Base-by-base conservation (phyloP, 2,329 filamentous ascomycete species). In the Fusarium vanettenii region DNA sequence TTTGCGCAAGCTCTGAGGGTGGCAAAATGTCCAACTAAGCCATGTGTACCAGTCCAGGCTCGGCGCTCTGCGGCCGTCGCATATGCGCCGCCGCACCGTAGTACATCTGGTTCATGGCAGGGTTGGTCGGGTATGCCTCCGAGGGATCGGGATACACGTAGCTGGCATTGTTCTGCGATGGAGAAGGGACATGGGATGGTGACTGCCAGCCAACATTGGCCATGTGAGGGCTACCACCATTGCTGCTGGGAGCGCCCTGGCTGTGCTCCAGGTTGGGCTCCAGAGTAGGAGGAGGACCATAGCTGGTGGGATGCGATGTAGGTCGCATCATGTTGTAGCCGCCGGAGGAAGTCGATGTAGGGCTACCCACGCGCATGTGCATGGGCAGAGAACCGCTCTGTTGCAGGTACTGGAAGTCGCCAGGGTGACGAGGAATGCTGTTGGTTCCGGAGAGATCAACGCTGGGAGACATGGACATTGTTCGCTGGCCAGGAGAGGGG, bases 191-290 rank as follows among this genome's bases (percentile, higher is more conserved):
- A 76, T 95, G 93, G 3, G 92, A 91, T 5, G 95, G 95, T 6
- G 95, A 97, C 75, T 95, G 93, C 95, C 96, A 98, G 64, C 94
- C 93, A 72, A 94, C 89, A 70, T 89, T 91, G 71, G 86, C 84
- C 91, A 98, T 94, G 82, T 98, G 95, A 60, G 96, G 95, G 82
- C 95, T 98, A 63, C 94, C 93, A 66, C 87, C 91, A n/a, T 90
- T 92, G 80, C 94, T 97, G 65, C 88, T 88, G 60, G 86, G 82
- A 2, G 89, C 91, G 4, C 90, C 87, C 77, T 93, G 92, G 74
- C 93, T 92, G 69, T 94, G 92, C 81, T 96, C 94, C 71, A 94
- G 89, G 82, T 91, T 95, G 29, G 95, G 95, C 85, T 98, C 96
- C 61, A 98, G 87, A 18, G 94, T 95, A 59, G 93, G 92, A 2